Conservation (phyloP, 805 yeast species). For the Candida khao-thaluensis region DNA sequence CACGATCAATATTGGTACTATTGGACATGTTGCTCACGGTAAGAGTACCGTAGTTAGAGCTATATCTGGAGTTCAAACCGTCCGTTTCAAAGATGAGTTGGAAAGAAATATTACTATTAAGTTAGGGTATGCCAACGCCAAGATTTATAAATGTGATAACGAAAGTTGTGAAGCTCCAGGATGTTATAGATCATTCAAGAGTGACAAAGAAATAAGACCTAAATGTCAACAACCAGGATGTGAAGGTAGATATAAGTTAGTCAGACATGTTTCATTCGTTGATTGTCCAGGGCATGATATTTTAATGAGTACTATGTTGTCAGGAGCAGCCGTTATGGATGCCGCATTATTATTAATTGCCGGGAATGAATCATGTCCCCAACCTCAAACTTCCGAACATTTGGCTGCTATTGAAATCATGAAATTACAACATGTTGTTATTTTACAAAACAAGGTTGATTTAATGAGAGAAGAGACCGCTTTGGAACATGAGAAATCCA, state of each 20-base stretch:
- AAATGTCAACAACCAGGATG: constrained; percentile 87
- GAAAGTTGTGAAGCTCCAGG: constrained; percentile 89
- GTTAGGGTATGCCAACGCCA: constrained; percentile 98
- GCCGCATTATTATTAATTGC: constrained; percentile 96
- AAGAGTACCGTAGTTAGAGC: constrained; percentile 92
- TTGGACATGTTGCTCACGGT: constrained; percentile 96
- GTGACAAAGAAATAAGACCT: constrained; percentile 93
- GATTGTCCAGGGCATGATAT: constrained; percentile 99
- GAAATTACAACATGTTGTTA: constrained; percentile 95
- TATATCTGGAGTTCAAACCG: constrained; percentile 98
- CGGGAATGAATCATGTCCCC: constrained; percentile 99
- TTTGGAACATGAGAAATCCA: constrained; percentile 90
- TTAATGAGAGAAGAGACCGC: constrained; percentile 97
- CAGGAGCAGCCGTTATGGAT: constrained; percentile 99
- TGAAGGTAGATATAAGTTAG: constrained; percentile 80
- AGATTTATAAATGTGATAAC: constrained; percentile 90
- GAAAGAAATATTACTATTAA: constrained; percentile 99
- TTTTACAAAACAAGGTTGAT: constrained; percentile 97
- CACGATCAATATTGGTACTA: constrained; percentile 96
- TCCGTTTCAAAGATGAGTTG: constrained; percentile 96
- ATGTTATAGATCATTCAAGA: constrained; percentile 90
- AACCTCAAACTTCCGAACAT: constrained; percentile 99
- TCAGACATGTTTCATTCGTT: constrained; percentile 96
- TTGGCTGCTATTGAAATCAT: constrained; percentile 99
- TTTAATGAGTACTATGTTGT: constrained; percentile 99